Conservation (phyloP, 495 filamentous ascomycete genomes). For the Talaromyces thailandensis region DNA sequence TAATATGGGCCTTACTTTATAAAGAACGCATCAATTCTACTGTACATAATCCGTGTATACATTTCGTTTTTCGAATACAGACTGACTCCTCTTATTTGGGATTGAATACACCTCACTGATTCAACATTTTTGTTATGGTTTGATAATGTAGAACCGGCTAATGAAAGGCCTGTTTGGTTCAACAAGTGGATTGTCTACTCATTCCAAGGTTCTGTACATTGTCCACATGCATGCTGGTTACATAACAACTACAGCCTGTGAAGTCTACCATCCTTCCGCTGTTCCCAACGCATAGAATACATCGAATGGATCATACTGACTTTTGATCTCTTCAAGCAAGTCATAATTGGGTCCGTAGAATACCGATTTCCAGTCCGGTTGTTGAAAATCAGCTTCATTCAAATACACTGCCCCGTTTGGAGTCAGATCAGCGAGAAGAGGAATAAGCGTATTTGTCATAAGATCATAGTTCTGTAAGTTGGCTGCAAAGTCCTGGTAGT, state of each 20-base stretch:
- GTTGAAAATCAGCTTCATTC: too few relatives aligned
- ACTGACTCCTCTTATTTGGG: background rate
- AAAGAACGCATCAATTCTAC: background rate
- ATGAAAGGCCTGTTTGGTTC: too few relatives aligned
- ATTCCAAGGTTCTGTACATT: too few relatives aligned
- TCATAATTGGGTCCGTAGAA: background rate
- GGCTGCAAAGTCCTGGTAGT: too few relatives aligned
- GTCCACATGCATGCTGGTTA: too few relatives aligned
- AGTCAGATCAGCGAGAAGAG: too few relatives aligned
- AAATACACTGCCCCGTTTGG: too few relatives aligned
- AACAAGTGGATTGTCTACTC: too few relatives aligned
- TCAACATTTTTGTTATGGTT: background rate
- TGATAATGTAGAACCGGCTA: too few relatives aligned
- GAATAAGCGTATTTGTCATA: too few relatives aligned
- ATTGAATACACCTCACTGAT: background rate
- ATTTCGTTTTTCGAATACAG: background rate
- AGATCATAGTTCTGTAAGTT: too few relatives aligned
- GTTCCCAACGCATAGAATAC: background rate
- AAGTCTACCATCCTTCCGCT: background rate
- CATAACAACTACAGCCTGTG: background rate
- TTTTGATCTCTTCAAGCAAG: background rate
- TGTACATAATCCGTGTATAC: slow-evolving; percentile 21
- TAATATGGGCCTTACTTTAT: background rate
- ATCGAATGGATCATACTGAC: background rate
- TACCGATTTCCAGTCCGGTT: too few relatives aligned